These are phyloP conservation scores for Starmera dryadoides DNA, from an alignment of 805 yeast species.

Conservation along the genomic window DNA sequence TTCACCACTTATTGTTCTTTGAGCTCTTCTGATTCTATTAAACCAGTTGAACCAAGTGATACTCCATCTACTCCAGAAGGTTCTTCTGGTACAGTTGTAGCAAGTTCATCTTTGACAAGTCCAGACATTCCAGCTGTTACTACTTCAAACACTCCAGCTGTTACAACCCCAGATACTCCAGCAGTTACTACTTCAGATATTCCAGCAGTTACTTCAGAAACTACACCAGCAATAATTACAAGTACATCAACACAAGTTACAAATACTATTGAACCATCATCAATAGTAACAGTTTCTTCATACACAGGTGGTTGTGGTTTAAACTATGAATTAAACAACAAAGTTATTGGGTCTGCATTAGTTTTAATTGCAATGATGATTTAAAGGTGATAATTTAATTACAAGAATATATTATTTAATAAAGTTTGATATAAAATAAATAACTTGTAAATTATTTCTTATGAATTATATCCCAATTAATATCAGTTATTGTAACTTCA, in stretches of 20 bases:
- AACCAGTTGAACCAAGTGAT: conserved; percentile 11
- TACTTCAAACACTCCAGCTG: not conserved
- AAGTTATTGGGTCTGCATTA: not conserved
- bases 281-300: conserved; percentile 1
- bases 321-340: conserved; percentile 1
- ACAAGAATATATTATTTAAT: not conserved
- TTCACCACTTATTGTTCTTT: conserved; percentile 15
- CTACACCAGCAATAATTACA: conserved; percentile 1
- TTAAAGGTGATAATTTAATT: not conserved
- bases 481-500: conserved; percentile 77
- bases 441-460: conserved; percentile 4
- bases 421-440: not conserved
- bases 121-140: not conserved
- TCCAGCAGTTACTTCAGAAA: conserved; percentile 2
- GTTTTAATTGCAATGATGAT: not conserved
- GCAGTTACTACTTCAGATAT: conserved; percentile 10
- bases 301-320: conserved; percentile 7
- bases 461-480: conserved; percentile 53
- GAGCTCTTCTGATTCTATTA: conserved; percentile 12
- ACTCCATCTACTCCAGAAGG: conserved; percentile 6
- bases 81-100: conserved; percentile 5
- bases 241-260: not conserved
- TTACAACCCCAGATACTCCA: conserved; percentile 5
- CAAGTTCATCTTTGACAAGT: conserved; percentile 3
- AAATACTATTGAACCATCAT: not conserved